These are phyloP conservation scores for Fistulifera solaris DNA, from an alignment of 108 stramenopile genomes.

Conservation along the genomic window DNA sequence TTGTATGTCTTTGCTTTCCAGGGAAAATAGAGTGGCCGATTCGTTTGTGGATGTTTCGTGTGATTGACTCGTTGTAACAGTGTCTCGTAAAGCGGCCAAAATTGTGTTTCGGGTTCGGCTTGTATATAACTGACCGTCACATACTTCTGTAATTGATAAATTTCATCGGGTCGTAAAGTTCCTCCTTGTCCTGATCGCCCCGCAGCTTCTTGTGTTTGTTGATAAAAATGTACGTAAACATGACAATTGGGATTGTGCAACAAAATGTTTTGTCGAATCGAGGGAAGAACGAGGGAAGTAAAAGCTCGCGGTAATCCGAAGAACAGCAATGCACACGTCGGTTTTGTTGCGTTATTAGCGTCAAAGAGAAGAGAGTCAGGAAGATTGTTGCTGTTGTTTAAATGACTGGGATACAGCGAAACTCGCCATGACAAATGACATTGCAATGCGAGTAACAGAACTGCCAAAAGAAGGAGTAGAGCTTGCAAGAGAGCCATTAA, in stretches of 20 bases:
- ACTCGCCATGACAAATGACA: no score
- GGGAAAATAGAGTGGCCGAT: constrained; percentile 23
- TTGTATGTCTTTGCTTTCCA: constrained; percentile 14
- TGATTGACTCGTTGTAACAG: no score
- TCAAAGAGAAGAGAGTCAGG: no score
- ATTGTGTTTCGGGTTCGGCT: no score
- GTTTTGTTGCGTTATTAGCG: not conserved
- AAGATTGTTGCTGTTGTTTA: no score
- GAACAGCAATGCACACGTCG: constrained; percentile 10
- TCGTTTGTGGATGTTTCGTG: no score
- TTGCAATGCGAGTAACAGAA: no score
- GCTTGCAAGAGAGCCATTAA: no score
- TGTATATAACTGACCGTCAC: no score
- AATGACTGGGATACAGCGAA: no score
- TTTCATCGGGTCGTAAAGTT: constrained; percentile 27
- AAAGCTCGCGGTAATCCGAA: constrained; percentile 47
- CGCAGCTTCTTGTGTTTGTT: constrained; percentile 22
- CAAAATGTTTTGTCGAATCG: constrained; percentile 34
- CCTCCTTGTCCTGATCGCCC: constrained; percentile 35
- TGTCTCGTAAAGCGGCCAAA: no score
- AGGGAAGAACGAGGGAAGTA: constrained; percentile 39
- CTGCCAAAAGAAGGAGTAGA: no score
- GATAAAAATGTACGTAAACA: constrained; percentile 35
- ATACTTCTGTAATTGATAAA: constrained; percentile 26
- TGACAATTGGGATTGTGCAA: constrained; percentile 47